Base-by-base conservation (phyloP, 2,329 filamentous ascomycete genomes). In the Colletotrichum acutatum region DNA sequence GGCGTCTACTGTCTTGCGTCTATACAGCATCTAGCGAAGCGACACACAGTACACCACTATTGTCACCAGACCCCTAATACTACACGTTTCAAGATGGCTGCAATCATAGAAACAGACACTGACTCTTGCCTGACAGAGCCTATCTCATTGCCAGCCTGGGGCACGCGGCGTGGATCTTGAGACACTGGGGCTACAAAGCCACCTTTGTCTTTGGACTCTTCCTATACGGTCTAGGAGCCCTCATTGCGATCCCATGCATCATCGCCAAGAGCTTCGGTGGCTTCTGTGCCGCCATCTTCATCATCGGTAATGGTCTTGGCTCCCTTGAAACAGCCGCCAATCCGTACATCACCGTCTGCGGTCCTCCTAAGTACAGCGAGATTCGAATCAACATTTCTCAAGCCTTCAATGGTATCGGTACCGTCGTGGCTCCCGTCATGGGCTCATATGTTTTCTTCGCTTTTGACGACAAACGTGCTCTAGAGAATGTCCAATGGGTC, bases 261-360 rank as follows among this genome's bases (percentile, higher is more conserved):
- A 65, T 71, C 42, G 64, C 68, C 62, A 74, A 74, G 65, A 93
- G 90, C 19, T 95, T 95, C 78, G 90, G 87, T 30, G 94, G 93
- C 9, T 95, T 95, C 83, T 94, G 92, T 77, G 89, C 88, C 46
- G 88, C 86, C 76, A 90, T 94, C 76, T 94, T 95, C 81, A 89
- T 95, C 74, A 92, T 95, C 71, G 93, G 93, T 34, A 91, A 91
- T 69, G 93, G 93, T 5, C 86, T 95, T 0, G 91, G 91, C 1
- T 93, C 93, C 0, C 89, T 95, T 22, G 93, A 95, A 82, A 94
- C 93, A 0, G 92, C 92, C 1, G 93, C 93, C 6, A 94, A 95
- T 80, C 92, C 93, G 0, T 94, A 92, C 82, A 71, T 71, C 65
- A 74, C 72, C 46, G 82, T 89, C 42, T 89, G 86, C 76, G 88